These are phyloP conservation scores for Neopestalotiopsis sp. DNA, from an alignment of 2,329 filamentous ascomycete species.

Conservation along the genomic window DNA sequence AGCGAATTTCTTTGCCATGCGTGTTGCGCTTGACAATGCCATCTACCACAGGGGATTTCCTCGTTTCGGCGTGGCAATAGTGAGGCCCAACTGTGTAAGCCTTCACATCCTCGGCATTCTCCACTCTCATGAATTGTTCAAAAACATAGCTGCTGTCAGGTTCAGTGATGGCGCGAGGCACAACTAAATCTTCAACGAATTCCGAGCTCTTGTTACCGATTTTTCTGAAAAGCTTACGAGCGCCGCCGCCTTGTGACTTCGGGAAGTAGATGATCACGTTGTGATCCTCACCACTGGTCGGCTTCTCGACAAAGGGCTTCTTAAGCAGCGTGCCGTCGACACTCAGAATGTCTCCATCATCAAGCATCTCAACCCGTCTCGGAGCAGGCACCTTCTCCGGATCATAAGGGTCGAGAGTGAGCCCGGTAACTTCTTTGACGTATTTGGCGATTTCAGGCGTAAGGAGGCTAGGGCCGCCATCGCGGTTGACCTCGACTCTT, in stretches of 20 bases:
- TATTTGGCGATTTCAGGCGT: conserved; percentile 82
- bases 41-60: conserved; percentile 97
- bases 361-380: conserved; percentile 80
- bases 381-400: conserved; percentile 63
- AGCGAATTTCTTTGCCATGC: conserved; percentile 95
- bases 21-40: conserved; percentile 95
- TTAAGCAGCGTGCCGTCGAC: conserved; percentile 83
- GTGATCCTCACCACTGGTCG: conserved; percentile 97
- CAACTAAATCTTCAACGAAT: conserved; percentile 76
- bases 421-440: conserved; percentile 79
- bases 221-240: conserved; percentile 91
- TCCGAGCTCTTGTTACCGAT: conserved; percentile 99
- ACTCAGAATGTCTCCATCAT: conserved; percentile 84
- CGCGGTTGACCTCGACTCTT: conserved; percentile 88
- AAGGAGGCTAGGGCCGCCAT: conserved; percentile 83
- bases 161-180: conserved; percentile 84
- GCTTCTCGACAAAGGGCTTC: conserved; percentile 98
- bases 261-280: conserved; percentile 99
- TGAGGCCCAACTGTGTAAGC: conserved; percentile 93
- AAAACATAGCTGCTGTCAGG: conserved; percentile 88
- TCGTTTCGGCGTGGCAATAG: conserved; percentile 95
- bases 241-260: conserved; percentile 83
- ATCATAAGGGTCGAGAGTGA: conserved; percentile 73
- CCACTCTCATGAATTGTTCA: conserved; percentile 94
- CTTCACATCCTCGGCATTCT: conserved; percentile 98